Evolutionary conservation across 2,329 filamentous ascomycete species (phyloP), one percentile per base, ranked within the genome.

Genomic region (Colletotrichum neosansevieriae): DNA sequence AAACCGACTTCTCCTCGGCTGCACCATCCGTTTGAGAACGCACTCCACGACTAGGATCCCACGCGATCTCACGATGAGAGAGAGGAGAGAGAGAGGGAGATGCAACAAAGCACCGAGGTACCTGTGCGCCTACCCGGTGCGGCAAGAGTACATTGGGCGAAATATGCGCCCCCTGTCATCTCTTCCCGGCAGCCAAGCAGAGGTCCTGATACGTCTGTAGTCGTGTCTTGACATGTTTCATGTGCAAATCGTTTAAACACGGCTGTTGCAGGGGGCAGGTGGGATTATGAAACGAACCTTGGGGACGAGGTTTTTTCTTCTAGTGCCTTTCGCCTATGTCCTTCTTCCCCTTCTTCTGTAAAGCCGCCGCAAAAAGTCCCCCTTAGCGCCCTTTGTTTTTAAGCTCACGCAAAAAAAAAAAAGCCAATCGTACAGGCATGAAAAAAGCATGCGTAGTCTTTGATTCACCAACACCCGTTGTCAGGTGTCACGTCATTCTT

Each of bases 141-240:
- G 45, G 51, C 29, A 53, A 24, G 34, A n/a, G 17, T 51, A 40
- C 64, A 9, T 21, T 17, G 29, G 19, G 58, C 15, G 50, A 32
- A 44, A 45, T 13, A 19, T 36, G 15, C 6, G 9, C 40, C 15
- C 60, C 65, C 19, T 59, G 53, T 11, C 54, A 51, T 54, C 38
- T 29, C 47, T n/a, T 45, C 29, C 29, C 34, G 45, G 6, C 13
- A 19, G 38, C 63, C 50, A 58, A 51, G 21, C 36, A 63, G 38
- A 21, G 19, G n/a, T 54, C 32, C 36, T 67, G 64, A 67, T 40
- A 63, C 64, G 50, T 67, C 64, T 53, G 58, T 60, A 65, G 63
- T 62, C 19, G 12, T 38, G 29, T 51, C 17, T 49, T 65, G 61
- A 50, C 65, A 32, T 49, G 61, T 68, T 68, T 68, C 65, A 68